Base-by-base conservation (phyloP, 345 rosid genomes). In the Hypericum androsaemum region DNA sequence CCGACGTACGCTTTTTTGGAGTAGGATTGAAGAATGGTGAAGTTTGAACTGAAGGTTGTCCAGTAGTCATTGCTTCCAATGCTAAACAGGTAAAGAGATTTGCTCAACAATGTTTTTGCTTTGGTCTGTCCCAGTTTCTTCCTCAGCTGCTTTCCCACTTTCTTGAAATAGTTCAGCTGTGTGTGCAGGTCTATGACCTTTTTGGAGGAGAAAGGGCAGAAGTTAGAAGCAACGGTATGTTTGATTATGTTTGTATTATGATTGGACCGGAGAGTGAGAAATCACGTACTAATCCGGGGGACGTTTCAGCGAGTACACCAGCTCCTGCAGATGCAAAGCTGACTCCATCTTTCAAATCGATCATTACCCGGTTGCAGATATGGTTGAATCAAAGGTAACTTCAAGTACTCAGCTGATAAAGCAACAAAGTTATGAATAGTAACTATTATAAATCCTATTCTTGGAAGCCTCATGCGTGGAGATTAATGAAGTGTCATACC, bases 281-380 rank as follows among this genome's bases (percentile, higher is more conserved):
- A 39, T 10, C 46, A 50, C 73, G 8, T 58, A 70, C 82, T 47
- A 52, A 47, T 58, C 78, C 85, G 17, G 11, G 66, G 49, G 56
- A n/a, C 6, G 79, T 74, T 63, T 56, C 65, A 16, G 47, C 59
- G 17, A 83, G 62, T 60, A 73, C 76, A 11, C 80, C 80, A 39
- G 77, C 89, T 15, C 75, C 80, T 0, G 44, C 79, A 0, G 89
- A 74, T 22, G 77, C 82, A 28, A 78, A 78, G 54, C 65, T 80
- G 3, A 64, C 68, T 22, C 82, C 87, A 15, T 52, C 56, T 59
- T n/a, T 54, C 59, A 28, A 49, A 61, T 9, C 61, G 50, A 42
- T 64, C 54, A 2, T 47, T 48, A 6, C 65, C 46, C 35, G 70
- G 79, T 43, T 71, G 71, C 43, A 77, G 64, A 64, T 74, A 76